A percentile compares a stretch with the other conserved stretches of the same genome.
Evolutionary conservation across 768 basidiomycete species (phyloP).

Genomic region (Phylloporus sp.): DNA sequence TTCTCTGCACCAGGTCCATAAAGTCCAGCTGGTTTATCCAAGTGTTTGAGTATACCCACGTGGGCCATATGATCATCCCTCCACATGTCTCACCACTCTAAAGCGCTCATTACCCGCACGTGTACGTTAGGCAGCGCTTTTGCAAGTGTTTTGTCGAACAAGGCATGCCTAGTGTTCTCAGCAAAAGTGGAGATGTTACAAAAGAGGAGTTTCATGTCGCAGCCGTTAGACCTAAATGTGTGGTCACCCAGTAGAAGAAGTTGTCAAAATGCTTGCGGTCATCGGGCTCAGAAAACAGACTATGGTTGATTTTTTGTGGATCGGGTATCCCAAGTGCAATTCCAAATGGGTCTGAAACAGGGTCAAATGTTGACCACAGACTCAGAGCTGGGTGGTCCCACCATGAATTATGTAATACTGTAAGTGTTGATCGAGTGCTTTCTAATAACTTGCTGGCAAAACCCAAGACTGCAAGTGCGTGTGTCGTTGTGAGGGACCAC

Average conservation of each 20-base stretch:
- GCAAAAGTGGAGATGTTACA: slow-evolving; percentile 9
- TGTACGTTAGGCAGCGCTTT: slow-evolving; percentile 10
- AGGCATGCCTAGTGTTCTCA: no score
- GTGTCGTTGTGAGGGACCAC: slow-evolving; percentile 19
- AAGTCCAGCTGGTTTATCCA: background rate
- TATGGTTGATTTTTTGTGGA: background rate
- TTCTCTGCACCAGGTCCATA: slow-evolving; percentile 17
- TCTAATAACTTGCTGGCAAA: slow-evolving; percentile 10
- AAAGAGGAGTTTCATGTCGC: slow-evolving; percentile 10
- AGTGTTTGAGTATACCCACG: slow-evolving; percentile 14
- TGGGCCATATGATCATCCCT: slow-evolving; percentile 9
- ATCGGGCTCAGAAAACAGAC: background rate
- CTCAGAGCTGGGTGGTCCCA: no score
- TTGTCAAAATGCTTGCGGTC: slow-evolving; percentile 9
- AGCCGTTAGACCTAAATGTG: background rate
- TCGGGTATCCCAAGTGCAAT: background rate
- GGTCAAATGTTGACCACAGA: no score
- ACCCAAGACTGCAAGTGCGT: slow-evolving; percentile 8
- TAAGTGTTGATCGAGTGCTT: slow-evolving; percentile 7
- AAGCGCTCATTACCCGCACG: slow-evolving; percentile 18
- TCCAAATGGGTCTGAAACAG: background rate
- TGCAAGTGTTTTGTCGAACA: no score
- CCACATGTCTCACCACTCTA: slow-evolving; percentile 9
- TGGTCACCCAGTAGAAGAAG: slow-evolving; percentile 16
- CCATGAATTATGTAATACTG: slow-evolving; percentile 14